Base-by-base conservation (phyloP, 1,284 basidiomycete species). In the Ceratorhiza oryzae-sativae region DNA sequence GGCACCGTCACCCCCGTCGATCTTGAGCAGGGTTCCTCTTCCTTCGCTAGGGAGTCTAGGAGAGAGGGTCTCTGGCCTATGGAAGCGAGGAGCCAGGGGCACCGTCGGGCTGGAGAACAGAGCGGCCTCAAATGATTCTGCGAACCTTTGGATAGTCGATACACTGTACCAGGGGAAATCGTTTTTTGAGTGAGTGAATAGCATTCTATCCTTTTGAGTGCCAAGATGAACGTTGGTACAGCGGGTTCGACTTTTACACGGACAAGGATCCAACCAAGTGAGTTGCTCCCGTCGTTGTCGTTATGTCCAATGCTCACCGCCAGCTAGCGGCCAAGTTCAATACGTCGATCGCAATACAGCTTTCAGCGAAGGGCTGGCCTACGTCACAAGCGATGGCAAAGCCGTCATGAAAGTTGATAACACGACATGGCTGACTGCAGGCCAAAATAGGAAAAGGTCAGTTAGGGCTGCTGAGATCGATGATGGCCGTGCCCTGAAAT, bases 291-390 rank as follows among this genome's bases (percentile, higher is more conserved):
- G 30, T 27, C 30, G n/a, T n/a, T 15, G 20, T 25, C 25, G 32
- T 34, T 18, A 39, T 25, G 25, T 20, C 15, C 8, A 18, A 32
- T 39, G 13, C 45, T 71, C 25, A 59, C 32, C 32, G 18, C 30
- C n/a, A 39, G 9, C 42, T 0, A 79, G 85, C 71, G 91, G 90
- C 25, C 79, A 79, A 42, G 90, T 91, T 48, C 82, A 84, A 56
- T 92, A 87, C 79, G 74, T 76, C 15, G 63, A 73, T 51, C 51
- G 59, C 13, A 68, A 73, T 39, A 68, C 60, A 13, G 75, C 74
- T 12, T 71, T 75, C 34, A 32, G 15, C 23, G 59, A 72, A 30
- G 27, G 48, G 0, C 68, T 76, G n/a, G 72, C 72, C 23, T 76
- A 75, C 51, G 70, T 76, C 18, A 71, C 53, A 25, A n/a, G 41